Evolutionary conservation across 2,329 filamentous ascomycete species (phyloP), one percentile per base, ranked within the genome.

Genomic region (Pezicula radicicola): DNA sequence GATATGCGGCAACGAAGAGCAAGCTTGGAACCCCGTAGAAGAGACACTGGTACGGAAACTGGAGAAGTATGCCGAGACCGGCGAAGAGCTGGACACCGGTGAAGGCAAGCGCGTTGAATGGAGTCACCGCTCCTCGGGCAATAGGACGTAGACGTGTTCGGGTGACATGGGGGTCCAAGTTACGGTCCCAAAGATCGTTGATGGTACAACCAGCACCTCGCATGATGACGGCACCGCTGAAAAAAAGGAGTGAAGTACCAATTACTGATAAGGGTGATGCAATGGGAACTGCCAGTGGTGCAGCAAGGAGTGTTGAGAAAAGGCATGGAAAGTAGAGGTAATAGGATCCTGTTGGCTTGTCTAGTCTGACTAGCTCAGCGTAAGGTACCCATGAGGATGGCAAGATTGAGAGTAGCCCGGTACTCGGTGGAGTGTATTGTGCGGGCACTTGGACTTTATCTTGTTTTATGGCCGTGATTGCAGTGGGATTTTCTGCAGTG

Each of bases 111-210:
- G 83, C 91, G n/a, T 84, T 75, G 60, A 82, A 78, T 0, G 89
- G 88, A 3, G 83, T 85, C 47, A 96, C 74, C 48, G 91, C 91
- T 33, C 88, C 80, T 12, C 91, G 82, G 1, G 91, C 90, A 55
- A 96, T 88, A 3, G 91, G 91, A 15, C 91, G 85, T 30, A 90
- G 75, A 13, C 86, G 81, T 6, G 89, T 95, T 45, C 91, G 81
- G 2, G 80, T 72, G 13, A 96, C 91, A 56, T 91, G 81, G 6
- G 88, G 86, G 69, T 96, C 91, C 15, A 96, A 84, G 61, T 94
- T 88, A 50, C 89, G 83, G 69, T 96, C 91, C 88, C 90, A 92
- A 47, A 95, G 82, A 67, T 96, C 91, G 67, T 96, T 96, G 72
- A 95, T 91, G 16, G 88, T 88, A 69, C 91, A 96, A 48, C 90